Evolutionary conservation across 2,329 filamentous ascomycete genomes (phyloP).

Genomic region (Cytospora piceae): DNA sequence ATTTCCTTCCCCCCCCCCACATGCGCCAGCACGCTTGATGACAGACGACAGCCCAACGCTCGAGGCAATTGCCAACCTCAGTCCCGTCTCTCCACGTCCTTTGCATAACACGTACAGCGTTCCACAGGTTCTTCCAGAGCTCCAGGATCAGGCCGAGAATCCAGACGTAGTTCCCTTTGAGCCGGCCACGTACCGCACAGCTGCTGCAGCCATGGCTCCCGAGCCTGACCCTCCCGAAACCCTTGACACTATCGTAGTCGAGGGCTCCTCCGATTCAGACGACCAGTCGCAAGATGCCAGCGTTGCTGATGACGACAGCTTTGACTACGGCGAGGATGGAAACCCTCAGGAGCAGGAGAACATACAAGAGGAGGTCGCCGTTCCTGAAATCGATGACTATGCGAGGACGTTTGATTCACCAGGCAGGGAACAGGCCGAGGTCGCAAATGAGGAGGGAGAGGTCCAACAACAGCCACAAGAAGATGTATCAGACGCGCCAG

Average conservation of each 20-base stretch:
- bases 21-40: slow-evolving; percentile 44
- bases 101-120: slow-evolving; percentile 48
- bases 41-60: slow-evolving; percentile 48
- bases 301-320: slow-evolving; percentile 51
- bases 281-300: slow-evolving; percentile 42
- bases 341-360: slow-evolving; percentile 38
- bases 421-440: slow-evolving; percentile 37
- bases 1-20: neutral
- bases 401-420: slow-evolving; percentile 57
- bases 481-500: slow-evolving; percentile 51
- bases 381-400: slow-evolving; percentile 50
- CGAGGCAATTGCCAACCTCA: slow-evolving; percentile 57
- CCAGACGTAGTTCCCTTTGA: slow-evolving; percentile 43
- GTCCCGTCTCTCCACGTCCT: slow-evolving; percentile 53
- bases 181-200: slow-evolving; percentile 41
- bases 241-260: slow-evolving; percentile 40
- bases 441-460: slow-evolving; percentile 41
- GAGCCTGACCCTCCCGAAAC: slow-evolving; percentile 32
- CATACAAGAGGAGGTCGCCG: slow-evolving; percentile 34
- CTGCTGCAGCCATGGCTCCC: slow-evolving; percentile 35
- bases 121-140: slow-evolving; percentile 49
- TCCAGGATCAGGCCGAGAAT: slow-evolving; percentile 57
- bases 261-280: slow-evolving; percentile 31
- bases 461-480: slow-evolving; percentile 40
- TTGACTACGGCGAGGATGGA: slow-evolving; percentile 49